Conservation (phyloP, 768 basidiomycete genomes). For the Amanita rubescens region DNA sequence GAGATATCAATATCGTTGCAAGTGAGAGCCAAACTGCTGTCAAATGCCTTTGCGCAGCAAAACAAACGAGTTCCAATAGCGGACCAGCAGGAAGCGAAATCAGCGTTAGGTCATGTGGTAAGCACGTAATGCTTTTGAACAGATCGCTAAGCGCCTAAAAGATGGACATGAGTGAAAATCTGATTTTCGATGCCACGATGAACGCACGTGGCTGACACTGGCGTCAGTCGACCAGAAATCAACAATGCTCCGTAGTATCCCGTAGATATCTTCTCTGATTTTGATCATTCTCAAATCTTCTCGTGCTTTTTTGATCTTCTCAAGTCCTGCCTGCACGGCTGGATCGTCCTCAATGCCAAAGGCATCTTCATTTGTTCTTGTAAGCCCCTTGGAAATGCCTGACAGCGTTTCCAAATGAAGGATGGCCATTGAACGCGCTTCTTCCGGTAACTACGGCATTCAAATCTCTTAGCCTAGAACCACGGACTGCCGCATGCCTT, state of each 20-base stretch:
- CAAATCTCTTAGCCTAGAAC: not conserved
- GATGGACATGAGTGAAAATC: not conserved
- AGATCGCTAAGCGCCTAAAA: constrained; percentile 71
- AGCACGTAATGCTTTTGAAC: constrained; percentile 78
- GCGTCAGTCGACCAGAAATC: constrained; percentile 78
- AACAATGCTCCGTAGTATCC: constrained; percentile 50
- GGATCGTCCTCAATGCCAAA: constrained; percentile 50
- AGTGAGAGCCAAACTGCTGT: constrained; percentile 83
- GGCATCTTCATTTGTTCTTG: constrained; percentile 65
- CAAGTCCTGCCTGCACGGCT: constrained; percentile 42
- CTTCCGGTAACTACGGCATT: constrained; percentile 53
- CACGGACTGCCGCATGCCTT: constrained; percentile 10
- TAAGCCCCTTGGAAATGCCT: constrained; percentile 83
- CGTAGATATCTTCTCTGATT: constrained; percentile 61
- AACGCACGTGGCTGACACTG: constrained; percentile 65
- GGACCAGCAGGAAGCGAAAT: constrained; percentile 78
- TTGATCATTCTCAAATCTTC: constrained; percentile 55
- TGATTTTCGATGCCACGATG: not conserved
- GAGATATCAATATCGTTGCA: constrained; percentile 71
- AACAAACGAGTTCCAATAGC: constrained; percentile 69
- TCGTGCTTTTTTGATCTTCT: constrained; percentile 51
- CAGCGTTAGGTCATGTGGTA: constrained; percentile 70
- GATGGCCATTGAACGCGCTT: constrained; percentile 57
- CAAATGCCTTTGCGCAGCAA: constrained; percentile 61
- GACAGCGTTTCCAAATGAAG: constrained; percentile 75